Conservation (phyloP, 208 protist genomes). For the Herpetomonas samuelpessoai region DNA sequence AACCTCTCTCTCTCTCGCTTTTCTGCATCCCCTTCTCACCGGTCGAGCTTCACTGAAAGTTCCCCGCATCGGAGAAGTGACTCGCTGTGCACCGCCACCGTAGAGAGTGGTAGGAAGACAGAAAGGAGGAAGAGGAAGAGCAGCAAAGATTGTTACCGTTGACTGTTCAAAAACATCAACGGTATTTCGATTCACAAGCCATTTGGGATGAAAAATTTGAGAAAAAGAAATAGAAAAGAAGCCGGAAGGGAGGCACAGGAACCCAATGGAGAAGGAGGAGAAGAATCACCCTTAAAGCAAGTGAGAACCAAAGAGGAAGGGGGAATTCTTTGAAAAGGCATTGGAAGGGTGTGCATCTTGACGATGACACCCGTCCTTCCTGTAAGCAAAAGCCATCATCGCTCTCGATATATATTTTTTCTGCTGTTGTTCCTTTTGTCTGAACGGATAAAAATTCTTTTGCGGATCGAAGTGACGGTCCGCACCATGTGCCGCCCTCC, state of each 20-base stretch:
- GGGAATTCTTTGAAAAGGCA: constrained; percentile 1
- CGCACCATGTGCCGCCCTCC: too few species aligned
- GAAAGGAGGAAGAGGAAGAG: constrained; percentile 14
- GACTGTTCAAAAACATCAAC: too few species aligned
- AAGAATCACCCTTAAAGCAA: neutral
- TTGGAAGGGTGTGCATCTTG: neutral
- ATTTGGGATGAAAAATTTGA: constrained; percentile 5
- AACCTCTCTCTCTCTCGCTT: too few species aligned
- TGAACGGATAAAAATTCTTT: too few species aligned
- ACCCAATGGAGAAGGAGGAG: constrained; percentile 9
- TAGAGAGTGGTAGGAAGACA: constrained; percentile 1
- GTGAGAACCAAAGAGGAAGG: constrained; percentile 12
- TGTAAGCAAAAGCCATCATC: too few species aligned
- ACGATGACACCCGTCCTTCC: too few species aligned
- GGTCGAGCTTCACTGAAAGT: too few species aligned
- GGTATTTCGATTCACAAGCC: constrained; percentile 3
- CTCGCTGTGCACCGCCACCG: neutral
- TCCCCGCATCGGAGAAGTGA: neutral
- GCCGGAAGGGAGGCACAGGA: constrained; percentile 9
- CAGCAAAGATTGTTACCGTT: too few species aligned
- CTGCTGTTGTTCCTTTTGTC: too few species aligned
- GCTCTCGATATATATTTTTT: too few species aligned
- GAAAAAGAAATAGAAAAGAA: constrained; percentile 16
- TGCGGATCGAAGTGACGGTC: too few species aligned
- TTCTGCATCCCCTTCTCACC: too few species aligned